Base-by-base conservation (phyloP, 1,284 basidiomycete genomes). In the Athelia psychrophila region DNA sequence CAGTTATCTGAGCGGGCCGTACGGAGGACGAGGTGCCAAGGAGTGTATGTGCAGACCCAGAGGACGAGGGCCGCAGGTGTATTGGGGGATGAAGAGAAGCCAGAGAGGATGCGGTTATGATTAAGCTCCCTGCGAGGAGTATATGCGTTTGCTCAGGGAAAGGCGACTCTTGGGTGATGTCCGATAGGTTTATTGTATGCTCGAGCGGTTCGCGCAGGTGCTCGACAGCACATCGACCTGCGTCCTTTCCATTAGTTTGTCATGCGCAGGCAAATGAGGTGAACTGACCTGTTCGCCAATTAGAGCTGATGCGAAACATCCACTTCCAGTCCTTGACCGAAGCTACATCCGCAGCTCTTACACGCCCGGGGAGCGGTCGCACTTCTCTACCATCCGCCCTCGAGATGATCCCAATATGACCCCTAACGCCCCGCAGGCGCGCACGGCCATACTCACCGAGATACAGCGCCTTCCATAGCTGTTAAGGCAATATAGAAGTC, bases 241-340 rank as follows among this genome's bases (percentile, higher is more conserved):
- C 2, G 49, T 16, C 23, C 50, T 36, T 23, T 16, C 38, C 45
- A n/a, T 20, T 35, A 51, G 48, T 49, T 48, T 16, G 49, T 4
- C 18, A 51, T 20, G 38, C 15, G 25, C 19, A 15, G 10, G 18
- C 13, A 16, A 19, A 23, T 18, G 47, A 38, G 16, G 32, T 36
- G 45, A 22, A 60, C 75, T 58, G 61, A 89, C 88, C 88, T 67
- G 70, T 86, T 63, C 79, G 76, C 88, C 89, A 91, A 58, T 91
- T 91, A 8, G 80, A 80, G 60, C 86, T 89, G 55, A 90, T 86
- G 49, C 86, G 79, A 66, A 89, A 91, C 87, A 91, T 90, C 80
- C 81, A 87, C 67, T 88, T 89, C 88, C 88, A 91, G 60, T 88
- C 79, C 62, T 76, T 83, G 44, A 72, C 57, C 6, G 9, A 6